A percentile compares a stretch with the other conserved stretches of the same genome.
Evolutionary conservation across 805 yeast species (phyloP).

Genomic region (Wickerhamiella australiensis): DNA sequence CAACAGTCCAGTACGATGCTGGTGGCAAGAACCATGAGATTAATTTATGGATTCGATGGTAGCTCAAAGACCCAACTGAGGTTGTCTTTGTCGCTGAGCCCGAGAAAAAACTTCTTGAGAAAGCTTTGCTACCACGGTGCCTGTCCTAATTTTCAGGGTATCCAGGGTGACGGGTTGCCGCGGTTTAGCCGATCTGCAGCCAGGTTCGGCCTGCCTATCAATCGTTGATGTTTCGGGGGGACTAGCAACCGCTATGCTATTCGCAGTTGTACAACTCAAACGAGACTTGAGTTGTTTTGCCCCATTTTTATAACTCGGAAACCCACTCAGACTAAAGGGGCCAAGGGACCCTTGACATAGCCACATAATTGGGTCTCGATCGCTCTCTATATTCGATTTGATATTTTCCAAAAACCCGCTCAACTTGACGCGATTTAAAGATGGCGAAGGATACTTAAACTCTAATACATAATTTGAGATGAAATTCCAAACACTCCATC

Average conservation of each 20-base stretch:
- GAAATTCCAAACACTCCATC: neutral
- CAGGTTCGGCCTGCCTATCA: neutral
- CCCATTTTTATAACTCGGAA: no score
- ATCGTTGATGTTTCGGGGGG: no score
- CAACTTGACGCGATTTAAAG: neutral
- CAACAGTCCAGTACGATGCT: neutral
- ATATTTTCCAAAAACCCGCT: no score
- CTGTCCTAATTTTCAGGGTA: conserved; percentile 1
- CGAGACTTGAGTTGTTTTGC: no score
- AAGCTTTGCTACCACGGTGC: neutral
- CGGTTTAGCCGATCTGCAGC: conserved; percentile 2
- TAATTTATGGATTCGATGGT: conserved; percentile 6
- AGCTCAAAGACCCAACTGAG: no score
- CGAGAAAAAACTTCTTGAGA: neutral
- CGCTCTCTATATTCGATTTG: no score
- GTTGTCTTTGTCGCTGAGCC: no score
- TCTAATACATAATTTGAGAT: neutral
- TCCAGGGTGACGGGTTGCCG: conserved; percentile 1
- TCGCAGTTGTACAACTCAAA: no score
- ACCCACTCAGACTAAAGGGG: no score
- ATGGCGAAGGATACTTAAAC: neutral
- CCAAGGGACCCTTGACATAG: no score
- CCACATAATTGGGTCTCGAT: no score
- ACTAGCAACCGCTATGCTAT: no score
- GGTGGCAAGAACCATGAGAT: neutral